Evolutionary conservation across 106 monocot species (phyloP).

Genomic region (Acorus gramineus): DNA sequence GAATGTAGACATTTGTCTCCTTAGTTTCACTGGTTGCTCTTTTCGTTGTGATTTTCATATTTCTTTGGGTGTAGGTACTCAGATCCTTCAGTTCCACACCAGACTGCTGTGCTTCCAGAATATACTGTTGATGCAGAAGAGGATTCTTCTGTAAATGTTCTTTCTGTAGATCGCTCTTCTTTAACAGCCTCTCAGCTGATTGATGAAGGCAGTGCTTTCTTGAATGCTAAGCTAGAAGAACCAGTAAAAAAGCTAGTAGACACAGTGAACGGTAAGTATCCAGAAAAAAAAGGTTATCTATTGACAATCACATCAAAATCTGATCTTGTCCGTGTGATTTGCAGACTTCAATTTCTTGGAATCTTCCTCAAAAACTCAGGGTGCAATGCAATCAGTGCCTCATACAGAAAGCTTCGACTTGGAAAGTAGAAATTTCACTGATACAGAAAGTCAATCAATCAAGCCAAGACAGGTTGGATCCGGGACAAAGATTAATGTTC

Average conservation of each 20-base stretch:
- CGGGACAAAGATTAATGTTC: neutral
- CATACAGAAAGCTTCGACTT: too few relatives aligned
- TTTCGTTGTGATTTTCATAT: neutral
- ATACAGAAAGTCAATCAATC: too few relatives aligned
- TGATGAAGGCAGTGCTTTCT: slow-evolving; percentile 8
- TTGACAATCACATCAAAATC: too few relatives aligned
- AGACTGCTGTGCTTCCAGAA: slow-evolving; percentile 6
- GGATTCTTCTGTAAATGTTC: neutral
- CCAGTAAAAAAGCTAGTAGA: too few relatives aligned
- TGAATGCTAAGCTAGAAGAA: slow-evolving; percentile 2
- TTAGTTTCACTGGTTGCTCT: neutral
- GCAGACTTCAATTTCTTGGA: too few relatives aligned
- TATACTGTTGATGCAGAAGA: slow-evolving; percentile 13
- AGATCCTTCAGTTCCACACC: slow-evolving; percentile 40
- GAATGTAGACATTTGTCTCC: neutral
- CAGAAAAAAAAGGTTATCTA: too few relatives aligned
- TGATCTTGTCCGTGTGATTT: too few relatives aligned
- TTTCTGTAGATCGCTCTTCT: slow-evolving; percentile 7
- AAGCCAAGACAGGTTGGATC: neutral
- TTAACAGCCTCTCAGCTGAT: slow-evolving; percentile 13
- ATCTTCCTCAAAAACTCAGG: too few relatives aligned
- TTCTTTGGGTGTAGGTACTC: slow-evolving; percentile 49
- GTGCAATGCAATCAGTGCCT: too few relatives aligned
- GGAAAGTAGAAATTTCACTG: too few relatives aligned
- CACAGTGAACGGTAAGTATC: too few relatives aligned